Percentiles rank a stretch among this genome's conserved stretches.
phyloP scores from a whole-genome alignment of 306 rosid genomes.

The Ceratonia siliqua region DNA sequence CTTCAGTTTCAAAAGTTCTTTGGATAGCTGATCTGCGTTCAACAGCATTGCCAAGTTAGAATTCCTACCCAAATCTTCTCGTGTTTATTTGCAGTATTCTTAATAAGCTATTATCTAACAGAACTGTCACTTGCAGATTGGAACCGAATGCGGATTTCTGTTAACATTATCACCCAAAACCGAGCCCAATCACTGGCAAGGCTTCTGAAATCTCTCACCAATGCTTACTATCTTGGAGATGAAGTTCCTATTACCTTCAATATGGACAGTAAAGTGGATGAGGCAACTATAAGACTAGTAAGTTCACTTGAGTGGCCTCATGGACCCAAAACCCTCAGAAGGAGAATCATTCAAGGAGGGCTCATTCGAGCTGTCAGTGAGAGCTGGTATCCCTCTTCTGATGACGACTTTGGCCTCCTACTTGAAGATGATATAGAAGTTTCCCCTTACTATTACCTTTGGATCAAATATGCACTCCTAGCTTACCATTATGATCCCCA shows the following conservation, averaged over 20 bases:
- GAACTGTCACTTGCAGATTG: constrained; percentile 59
- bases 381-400: constrained; percentile 94
- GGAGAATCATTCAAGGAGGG: constrained; percentile 97
- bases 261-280: constrained; percentile 92
- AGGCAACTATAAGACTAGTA: constrained; percentile 66
- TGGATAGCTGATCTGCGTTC: constrained; percentile 97
- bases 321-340: constrained; percentile 80
- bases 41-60: constrained; percentile 84
- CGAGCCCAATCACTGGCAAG: constrained; percentile 69
- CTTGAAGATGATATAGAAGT: constrained; percentile 96
- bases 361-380: constrained; percentile 94
- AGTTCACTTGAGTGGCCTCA: constrained; percentile 86
- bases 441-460: constrained; percentile 88
- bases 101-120: background rate
- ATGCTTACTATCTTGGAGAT: constrained; percentile 90
- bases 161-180: constrained; percentile 88
- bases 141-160: constrained; percentile 75
- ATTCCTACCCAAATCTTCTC: background rate
- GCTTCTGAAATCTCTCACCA: constrained; percentile 77
- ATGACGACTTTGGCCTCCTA: constrained; percentile 81
- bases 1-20: constrained; percentile 73
- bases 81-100: background rate
- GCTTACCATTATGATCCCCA: constrained; percentile 91
- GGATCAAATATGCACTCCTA: constrained; percentile 94
- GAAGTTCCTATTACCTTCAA: constrained; percentile 82